Evolutionary conservation across 192 early-diverging fungal species (phyloP), one percentile per base, ranked within the genome.

Genomic region (Entomortierella parvispora): DNA sequence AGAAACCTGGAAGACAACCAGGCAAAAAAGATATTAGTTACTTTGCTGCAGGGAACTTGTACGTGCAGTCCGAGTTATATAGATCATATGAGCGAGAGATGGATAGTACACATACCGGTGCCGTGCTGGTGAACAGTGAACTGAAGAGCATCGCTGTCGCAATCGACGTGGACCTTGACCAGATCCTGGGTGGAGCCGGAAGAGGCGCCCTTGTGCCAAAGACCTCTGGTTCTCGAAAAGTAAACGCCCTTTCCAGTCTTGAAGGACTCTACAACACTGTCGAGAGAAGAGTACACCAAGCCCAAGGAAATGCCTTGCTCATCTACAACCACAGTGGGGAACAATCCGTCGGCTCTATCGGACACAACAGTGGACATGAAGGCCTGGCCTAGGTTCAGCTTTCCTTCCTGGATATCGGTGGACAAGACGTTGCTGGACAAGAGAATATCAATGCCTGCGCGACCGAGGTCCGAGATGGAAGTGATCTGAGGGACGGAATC

Each of bases 151-250:
- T 99, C 98, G 7, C 80, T 65, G 81, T 99, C 98, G 69, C 97
- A 99, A 80, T 99, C 97, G 47, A 88, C 71, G n/a, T 88, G 70
- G 46, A 98, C 82, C 31, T 85, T 85, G 33, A 92, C 68, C 56
- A 99, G 83, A 33, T 85, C 83, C 80, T 99, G 98, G n/a, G 92
- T 93, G 4, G 98, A 92, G 34, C 96, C 97, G 1, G 97, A 98
- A 1, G 98, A 95, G 44, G 89, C 83, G 11, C 98, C 98, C 82
- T 99, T 99, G 79, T 94, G 89, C 98, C 98, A 99, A 14, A 99
- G 84, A 22, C 95, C 96, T 46, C 95, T 86, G 15, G 68, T 80
- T 49, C 98, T 86, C 34, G 93, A 95, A 80, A 94, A 92, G 85
- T 98, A 99, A 12, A 98, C 95, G n/a, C 98, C 98, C 49, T 87